Base-by-base conservation (phyloP, 106 monocot species). In the Phalaenopsis equestris region DNA sequence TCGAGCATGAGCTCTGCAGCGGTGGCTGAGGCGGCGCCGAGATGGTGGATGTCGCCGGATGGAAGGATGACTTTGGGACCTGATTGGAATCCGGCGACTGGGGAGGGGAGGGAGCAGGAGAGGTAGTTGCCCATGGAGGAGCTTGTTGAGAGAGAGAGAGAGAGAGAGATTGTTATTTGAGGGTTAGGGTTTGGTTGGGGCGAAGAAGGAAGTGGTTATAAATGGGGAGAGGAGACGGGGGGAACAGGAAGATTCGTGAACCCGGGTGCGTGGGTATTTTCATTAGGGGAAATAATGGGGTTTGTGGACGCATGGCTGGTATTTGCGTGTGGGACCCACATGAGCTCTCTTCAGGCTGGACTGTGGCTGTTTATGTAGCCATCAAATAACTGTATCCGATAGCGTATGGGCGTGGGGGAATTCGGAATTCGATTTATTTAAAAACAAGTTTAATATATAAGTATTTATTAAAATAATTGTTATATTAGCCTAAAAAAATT, bases 1-100 rank as follows among this genome's bases (percentile, higher is more conserved):
- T 81, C 81, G 56, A 81, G 81, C 81, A 81, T 81, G 56, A 81
- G 75, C 38, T 81, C 81, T 7, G 81, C 81, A 4, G 81, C 81
- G 1, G 79, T 67, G 75, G 73, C 15, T 39, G 41, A n/a, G 56
- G 56, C 56, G 58, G 43, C 2, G 46, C 81, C 37, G 56, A 15
- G 17, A 48, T n/a, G 75, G 42, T 39, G 56, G 18, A 81, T 52
- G 41, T 75, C 81, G 75, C 72, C 72, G 42, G 30, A 52, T 21
- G 81, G 81, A 2, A 81, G 81, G 42, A 81, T 45, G n/a, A 81
- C 58, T 18, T 75, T 72, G 39, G 75, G 46, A 3, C 46, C n/a
- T 12, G 18, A 11, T 52, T 41, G 75, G 41, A 18, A 42, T 24
- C 75, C 56, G 16, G 42, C 38, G 4, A 3, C 11, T 14, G 75